These are phyloP conservation scores for Cucumis cinereus DNA, from an alignment of 306 rosid species.

Conservation along the genomic window DNA sequence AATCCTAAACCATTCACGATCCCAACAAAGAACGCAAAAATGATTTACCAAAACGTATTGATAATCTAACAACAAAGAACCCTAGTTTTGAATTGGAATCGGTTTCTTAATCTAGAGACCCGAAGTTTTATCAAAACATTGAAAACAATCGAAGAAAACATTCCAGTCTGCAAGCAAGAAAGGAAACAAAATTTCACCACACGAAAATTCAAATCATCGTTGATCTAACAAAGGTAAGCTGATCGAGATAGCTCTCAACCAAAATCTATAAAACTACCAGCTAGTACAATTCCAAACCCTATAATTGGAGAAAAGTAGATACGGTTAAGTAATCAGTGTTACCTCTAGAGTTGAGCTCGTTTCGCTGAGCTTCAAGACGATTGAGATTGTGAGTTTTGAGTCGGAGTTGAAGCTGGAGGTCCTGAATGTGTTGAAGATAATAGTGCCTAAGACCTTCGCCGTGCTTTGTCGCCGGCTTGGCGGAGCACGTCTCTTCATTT, in stretches of 20 bases:
- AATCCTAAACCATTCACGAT: not conserved
- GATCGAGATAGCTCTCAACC: not conserved
- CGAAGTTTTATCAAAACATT: not conserved
- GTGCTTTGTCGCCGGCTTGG: slow-evolving; percentile 45
- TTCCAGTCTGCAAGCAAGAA: not conserved
- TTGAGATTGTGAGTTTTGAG: slow-evolving; percentile 87
- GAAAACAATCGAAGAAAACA: not conserved
- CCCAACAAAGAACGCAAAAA: not conserved
- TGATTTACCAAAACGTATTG: not conserved
- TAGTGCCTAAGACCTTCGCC: slow-evolving; percentile 91
- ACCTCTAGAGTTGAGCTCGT: slow-evolving; percentile 89
- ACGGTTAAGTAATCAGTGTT: not conserved
- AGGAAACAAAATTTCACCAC: not conserved
- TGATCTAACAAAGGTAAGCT: not conserved
- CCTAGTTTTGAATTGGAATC: not conserved
- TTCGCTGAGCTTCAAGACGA: slow-evolving; percentile 97
- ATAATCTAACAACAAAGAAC: not conserved
- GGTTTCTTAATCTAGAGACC: not conserved
- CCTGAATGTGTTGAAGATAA: slow-evolving; percentile 84
- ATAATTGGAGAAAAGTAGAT: not conserved
- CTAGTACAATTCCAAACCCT: not conserved
- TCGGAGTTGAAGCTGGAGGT: slow-evolving; percentile 71
- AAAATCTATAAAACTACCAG: not conserved
- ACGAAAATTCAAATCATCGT: not conserved
- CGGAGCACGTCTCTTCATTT: slow-evolving; percentile 61